Evolutionary conservation across 2,329 filamentous ascomycete species (phyloP), one percentile per base, ranked within the genome.

Genomic region (Epichloe sp.): DNA sequence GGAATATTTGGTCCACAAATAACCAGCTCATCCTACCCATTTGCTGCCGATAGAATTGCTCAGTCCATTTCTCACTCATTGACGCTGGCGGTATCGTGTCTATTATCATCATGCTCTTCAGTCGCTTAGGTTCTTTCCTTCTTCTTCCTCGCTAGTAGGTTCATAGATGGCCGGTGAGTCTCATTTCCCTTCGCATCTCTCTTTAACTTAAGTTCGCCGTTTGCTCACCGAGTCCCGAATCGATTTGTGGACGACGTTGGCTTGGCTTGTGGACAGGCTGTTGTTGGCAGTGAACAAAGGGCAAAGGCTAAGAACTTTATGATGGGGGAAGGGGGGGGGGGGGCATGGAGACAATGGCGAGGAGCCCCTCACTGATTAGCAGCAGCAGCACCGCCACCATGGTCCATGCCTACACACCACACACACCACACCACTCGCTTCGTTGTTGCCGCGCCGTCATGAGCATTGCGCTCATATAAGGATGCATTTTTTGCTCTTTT

Each of bases 401-500:
- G 23, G 23, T 26, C 23, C 23, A 26, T 10, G 26, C 26, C 26
- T 8, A 31, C 8, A 31, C 26, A 31, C 8, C 26, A 31, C 8
- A 44, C 26, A 31, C 8, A 44, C 14, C 7, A 10, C 19, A 26
- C 21, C 19, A 48, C 4, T 21, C 36, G 17, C 21, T 23, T 23
- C 31, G 23, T 44, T 8, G 7, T 10, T 19, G 23, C 23, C 23
- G n/a, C 8, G 34, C 2, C n/a, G 40, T 19, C n/a, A 38, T 31
- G 40, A 46, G 19, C 47, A 19, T 23, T 44, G 11, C 15, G 49
- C 60, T 70, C 65, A 71, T 69, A 71, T 68, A 54, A 70, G 59
- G 35, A 67, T 61, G 55, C 68, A 71, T 51, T 65, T 68, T 59
- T 64, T 65, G 59, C 61, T 62, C 58, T 64, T 64, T 48, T 68